A percentile compares a stretch with the other conserved stretches of the same genome.
These are phyloP conservation scores for Baeospora myosura DNA, from an alignment of 1,284 basidiomycete species.

Conservation along the genomic window DNA sequence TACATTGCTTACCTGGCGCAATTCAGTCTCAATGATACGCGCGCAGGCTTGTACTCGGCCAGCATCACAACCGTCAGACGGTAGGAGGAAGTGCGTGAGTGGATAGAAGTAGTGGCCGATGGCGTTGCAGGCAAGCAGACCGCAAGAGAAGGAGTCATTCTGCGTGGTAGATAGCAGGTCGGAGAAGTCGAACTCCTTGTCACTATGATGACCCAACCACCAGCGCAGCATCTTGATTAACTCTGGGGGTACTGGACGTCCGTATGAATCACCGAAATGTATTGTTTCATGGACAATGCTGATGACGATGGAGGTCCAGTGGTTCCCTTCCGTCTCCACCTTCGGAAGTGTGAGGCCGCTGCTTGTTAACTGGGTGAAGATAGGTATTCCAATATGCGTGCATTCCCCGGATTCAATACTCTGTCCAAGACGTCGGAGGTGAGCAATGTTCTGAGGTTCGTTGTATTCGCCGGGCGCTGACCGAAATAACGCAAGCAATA, in stretches of 20 bases:
- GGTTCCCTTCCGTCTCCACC: background rate
- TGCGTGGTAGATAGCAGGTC: background rate
- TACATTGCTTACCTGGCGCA: too few relatives aligned
- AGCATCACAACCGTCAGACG: too few relatives aligned
- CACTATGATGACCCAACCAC: background rate
- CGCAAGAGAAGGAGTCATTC: background rate
- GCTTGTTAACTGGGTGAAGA: background rate
- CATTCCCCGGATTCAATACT: background rate
- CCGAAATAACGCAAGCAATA: background rate
- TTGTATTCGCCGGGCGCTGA: background rate
- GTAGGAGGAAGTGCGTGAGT: too few relatives aligned
- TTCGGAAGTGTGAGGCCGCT: background rate
- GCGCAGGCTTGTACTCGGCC: too few relatives aligned
- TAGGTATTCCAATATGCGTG: background rate
- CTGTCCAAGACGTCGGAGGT: background rate
- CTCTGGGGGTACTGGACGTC: background rate
- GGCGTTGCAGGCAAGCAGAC: background rate
- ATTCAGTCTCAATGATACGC: too few relatives aligned
- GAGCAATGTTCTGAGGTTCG: background rate
- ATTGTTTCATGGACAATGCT: background rate
- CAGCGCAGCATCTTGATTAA: background rate
- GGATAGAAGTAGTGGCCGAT: background rate
- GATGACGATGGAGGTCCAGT: background rate
- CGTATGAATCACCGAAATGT: background rate
- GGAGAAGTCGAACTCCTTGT: background rate